Evolutionary conservation across 192 early-diverging fungal species (phyloP), one percentile per base, ranked within the genome.

Genomic region (Mortierella hygrophila): DNA sequence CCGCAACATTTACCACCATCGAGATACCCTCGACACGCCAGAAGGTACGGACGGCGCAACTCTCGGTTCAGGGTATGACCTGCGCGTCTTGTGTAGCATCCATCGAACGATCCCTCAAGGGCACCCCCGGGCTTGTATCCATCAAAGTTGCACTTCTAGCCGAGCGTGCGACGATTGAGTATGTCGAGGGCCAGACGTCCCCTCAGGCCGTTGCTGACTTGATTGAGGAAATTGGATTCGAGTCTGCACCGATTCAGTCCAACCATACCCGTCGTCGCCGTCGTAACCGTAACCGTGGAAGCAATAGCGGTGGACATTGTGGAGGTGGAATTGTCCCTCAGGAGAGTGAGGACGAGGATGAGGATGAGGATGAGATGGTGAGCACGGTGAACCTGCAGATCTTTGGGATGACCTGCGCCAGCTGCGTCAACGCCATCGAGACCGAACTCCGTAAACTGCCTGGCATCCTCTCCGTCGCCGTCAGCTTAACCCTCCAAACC

Each of bases 1-100:
- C 65, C 23, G 69, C 72, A n/a, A 74, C 79, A 55, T 74, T 78
- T 20, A 70, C 65, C 4, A 82, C 74, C 40, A 82, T 81, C n/a
- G 38, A 49, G 40, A 69, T n/a, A n/a, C 47, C 77, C 38, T 32
- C 74, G 15, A n/a, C 55, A 20, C 41, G 15, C 18, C 29, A 68
- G 29, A 37, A 47, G 18, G 26, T 47, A 6, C 68, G 75, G 26
- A 74, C 57, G 15, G 83, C 82, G 49, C 88, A 92, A 79, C 82
- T 98, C n/a, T 91, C 95, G 78, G 91, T 99, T n/a, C 90, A 85
- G 37, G 98, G 98, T 7, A 99, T 99, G 98, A 97, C 98, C 35
- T 98, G 97, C 88, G 93, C 97, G 8, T 94, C 94, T 4, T 99
- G 98, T 89, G 97, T 99, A 1, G 91, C 91, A 63, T 88, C 93